Evolutionary conservation across 2,329 filamentous ascomycete genomes (phyloP).

Genomic region (Cryphonectria naterciae): DNA sequence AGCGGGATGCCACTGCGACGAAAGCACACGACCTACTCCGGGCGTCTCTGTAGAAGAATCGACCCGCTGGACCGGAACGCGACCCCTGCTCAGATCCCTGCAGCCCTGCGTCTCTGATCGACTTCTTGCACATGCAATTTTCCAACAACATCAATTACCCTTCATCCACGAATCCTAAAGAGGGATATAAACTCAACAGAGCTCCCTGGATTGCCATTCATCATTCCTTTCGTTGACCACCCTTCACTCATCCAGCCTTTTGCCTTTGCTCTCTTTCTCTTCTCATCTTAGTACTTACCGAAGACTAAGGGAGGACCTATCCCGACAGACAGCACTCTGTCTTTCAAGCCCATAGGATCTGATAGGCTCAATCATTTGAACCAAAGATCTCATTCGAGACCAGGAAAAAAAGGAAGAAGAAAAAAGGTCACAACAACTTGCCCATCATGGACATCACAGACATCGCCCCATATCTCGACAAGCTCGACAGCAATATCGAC

Average conservation of each 20-base stretch:
- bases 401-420: too few species aligned
- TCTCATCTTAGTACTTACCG: not conserved
- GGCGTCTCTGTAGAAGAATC: slow-evolving; percentile 9
- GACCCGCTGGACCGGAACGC: slow-evolving; percentile 12
- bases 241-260: not conserved
- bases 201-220: not conserved
- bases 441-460: slow-evolving; percentile 53
- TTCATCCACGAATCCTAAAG: not conserved
- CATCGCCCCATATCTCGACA: slow-evolving; percentile 69
- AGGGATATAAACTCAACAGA: not conserved
- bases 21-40: not conserved
- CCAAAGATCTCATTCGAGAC: not conserved
- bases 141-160: not conserved
- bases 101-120: slow-evolving; percentile 1
- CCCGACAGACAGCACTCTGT: not conserved
- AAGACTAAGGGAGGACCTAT: not conserved
- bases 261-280: not conserved
- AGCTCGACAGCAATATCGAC: slow-evolving; percentile 79
- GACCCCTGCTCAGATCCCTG: slow-evolving; percentile 19
- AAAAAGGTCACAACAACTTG: not conserved
- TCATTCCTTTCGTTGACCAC: not conserved
- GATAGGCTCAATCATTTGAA: not conserved
- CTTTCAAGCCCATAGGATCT: not conserved
- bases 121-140: slow-evolving; percentile 20
- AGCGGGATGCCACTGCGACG: slow-evolving; percentile 3